Base-by-base conservation (phyloP, 2,329 filamentous ascomycete genomes). In the Aspergillus proliferans region DNA sequence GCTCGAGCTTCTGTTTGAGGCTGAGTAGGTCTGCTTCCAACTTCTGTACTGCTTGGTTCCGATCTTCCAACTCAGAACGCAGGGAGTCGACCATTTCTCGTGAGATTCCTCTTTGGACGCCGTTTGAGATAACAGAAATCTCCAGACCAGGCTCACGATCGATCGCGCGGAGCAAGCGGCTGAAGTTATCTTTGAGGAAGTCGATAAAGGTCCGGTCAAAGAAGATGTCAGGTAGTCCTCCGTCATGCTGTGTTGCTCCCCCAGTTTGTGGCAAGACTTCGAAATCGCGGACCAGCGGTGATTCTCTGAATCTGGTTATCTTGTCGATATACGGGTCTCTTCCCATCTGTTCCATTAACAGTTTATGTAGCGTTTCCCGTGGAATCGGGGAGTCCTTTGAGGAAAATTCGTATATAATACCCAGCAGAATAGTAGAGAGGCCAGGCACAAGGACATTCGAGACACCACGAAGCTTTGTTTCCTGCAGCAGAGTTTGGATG, bases 181-280 rank as follows among this genome's bases (percentile, higher is more conserved):
- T 92, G 65, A 94, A 97, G 64, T 95, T 95, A 62, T 97, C 91
- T 63, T 96, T 96, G 60, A 96, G 82, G 61, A 97, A 95, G 52
- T 96, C 88, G 48, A 98, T 84, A 67, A 96, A 97, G 0, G 81
- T 81, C 43, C 82, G 78, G 58, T 95, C 90, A 55, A 97, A 93
- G 64, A 83, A 94, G 1, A 95, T 87, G 45, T 91, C 85, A 1
- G 90, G 87, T 6, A 91, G 67, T 57, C 70, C 80, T 67, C 76
- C 74, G 47, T 74, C 59, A 69, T 79, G 43, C 59, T 73, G 54
- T 21, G 38, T 21, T 62, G 72, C 71, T 54, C 79, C 78, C 6
- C 83, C 71, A 53, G 81, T 87, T 59, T 90, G 88, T 2, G 87
- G 83, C 8, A 87, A 75, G 19, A 96, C 87, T 61, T 97, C 93